Evolutionary conservation across 352 stramenopile species (phyloP).

Genomic region (Pythium dissotocum): DNA sequence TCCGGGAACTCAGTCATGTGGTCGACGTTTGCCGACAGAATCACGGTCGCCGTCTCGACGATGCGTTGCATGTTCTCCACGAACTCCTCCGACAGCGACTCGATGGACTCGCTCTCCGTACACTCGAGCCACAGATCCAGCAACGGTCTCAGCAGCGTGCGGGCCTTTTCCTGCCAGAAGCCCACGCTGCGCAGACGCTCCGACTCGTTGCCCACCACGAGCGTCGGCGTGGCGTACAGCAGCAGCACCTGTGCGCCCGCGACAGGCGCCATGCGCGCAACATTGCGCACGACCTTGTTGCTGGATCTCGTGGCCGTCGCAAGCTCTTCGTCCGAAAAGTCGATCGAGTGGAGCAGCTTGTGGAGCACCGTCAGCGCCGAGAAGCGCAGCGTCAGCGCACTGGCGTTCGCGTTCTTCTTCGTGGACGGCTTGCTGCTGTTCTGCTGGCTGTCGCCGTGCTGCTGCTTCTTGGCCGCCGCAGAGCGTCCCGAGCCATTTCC

Average conservation of each 20-base stretch:
- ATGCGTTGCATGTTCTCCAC: conserved; percentile 79
- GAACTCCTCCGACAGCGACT: conserved; percentile 60
- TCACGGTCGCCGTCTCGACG: conserved; percentile 64
- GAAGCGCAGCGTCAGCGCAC: conserved; percentile 57
- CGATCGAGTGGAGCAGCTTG: conserved; percentile 58
- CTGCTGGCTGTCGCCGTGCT: conserved; percentile 25
- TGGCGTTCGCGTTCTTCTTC: conserved; percentile 45
- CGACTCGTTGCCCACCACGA: conserved; percentile 39
- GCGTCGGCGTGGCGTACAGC: conserved; percentile 44
- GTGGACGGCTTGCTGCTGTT: conserved; percentile 32
- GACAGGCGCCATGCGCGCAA: conserved; percentile 25
- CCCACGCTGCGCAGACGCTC: conserved; percentile 35
- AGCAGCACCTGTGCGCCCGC: conserved; percentile 43
- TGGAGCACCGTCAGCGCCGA: conserved; percentile 65
- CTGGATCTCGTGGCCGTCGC: conserved; percentile 2
- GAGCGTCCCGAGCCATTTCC: conserved; percentile 11
- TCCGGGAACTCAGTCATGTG: conserved; percentile 26
- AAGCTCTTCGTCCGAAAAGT: conserved; percentile 27
- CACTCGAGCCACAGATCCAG: conserved; percentile 81
- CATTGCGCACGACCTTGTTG: conserved; percentile 9
- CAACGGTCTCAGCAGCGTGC: conserved; percentile 51
- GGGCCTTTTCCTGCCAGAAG: conserved; percentile 77
- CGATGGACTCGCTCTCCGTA: conserved; percentile 46
- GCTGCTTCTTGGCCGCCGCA: not conserved
- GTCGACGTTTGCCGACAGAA: conserved; percentile 51